These are phyloP conservation scores for Phaffia australis DNA, from an alignment of 768 basidiomycete species.

Conservation along the genomic window DNA sequence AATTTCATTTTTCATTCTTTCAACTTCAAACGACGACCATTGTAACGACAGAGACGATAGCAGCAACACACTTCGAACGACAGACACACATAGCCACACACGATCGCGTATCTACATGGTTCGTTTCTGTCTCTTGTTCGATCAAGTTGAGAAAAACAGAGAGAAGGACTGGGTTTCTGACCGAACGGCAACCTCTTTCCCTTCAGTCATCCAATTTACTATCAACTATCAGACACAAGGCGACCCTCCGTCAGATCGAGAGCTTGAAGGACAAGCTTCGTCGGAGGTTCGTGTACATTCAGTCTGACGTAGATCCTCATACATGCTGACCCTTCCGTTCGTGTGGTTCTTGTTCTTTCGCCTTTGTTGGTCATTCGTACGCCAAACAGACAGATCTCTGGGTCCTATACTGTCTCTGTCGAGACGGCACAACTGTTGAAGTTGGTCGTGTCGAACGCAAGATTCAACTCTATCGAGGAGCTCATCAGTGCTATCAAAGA, in stretches of 20 bases:
- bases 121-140: too few relatives aligned
- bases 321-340: slow-evolving; percentile 17
- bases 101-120: too few relatives aligned
- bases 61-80: too few relatives aligned
- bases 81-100: too few relatives aligned
- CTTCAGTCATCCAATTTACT: background rate
- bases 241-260: slow-evolving; percentile 30
- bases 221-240: slow-evolving; percentile 24
- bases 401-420: slow-evolving; percentile 51
- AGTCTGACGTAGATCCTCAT: background rate
- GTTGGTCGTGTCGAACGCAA: slow-evolving; percentile 76
- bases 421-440: slow-evolving; percentile 81
- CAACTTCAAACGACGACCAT: too few relatives aligned
- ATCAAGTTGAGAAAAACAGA: too few relatives aligned
- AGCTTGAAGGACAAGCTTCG: slow-evolving; percentile 31
- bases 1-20: too few relatives aligned
- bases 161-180: too few relatives aligned
- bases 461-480: slow-evolving; percentile 76
- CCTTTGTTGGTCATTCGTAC: background rate
- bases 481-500: slow-evolving; percentile 64
- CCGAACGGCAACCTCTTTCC: too few relatives aligned
- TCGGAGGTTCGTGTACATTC: slow-evolving; percentile 28
- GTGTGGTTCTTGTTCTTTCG: slow-evolving; percentile 4
- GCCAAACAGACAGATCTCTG: slow-evolving; percentile 68
- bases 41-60: too few relatives aligned